phyloP scores from a whole-genome alignment of 2,329 filamentous ascomycete species.

The Pseudogymnoascus sp. region DNA sequence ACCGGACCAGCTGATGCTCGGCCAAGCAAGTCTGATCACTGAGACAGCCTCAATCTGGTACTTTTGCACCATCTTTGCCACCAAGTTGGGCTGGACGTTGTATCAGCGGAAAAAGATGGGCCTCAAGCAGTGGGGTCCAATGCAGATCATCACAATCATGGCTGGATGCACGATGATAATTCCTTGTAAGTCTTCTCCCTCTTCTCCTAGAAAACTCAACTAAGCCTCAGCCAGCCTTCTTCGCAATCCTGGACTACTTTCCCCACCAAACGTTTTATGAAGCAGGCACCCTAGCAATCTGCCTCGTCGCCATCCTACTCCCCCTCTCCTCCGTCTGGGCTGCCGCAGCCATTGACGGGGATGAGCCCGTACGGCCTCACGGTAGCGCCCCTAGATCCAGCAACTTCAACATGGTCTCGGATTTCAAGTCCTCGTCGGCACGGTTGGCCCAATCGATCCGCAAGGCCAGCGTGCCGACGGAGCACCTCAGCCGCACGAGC shows the following conservation, averaged over 20 bases:
- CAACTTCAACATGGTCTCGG: not conserved
- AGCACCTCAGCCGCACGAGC: not conserved
- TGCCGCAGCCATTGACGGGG: conserved; percentile 20
- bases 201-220: conserved; percentile 10
- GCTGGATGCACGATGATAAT: conserved; percentile 58
- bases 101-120: conserved; percentile 46
- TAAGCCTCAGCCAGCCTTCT: conserved; percentile 40
- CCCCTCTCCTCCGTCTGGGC: conserved; percentile 63
- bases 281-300: conserved; percentile 46
- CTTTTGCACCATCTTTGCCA: conserved; percentile 53
- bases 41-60: conserved; percentile 50
- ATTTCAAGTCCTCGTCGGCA: not conserved
- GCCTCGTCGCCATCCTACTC: conserved; percentile 52
- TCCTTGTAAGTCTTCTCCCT: conserved; percentile 41
- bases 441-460: not conserved
- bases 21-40: conserved; percentile 39
- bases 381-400: not conserved
- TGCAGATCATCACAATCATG: conserved; percentile 61
- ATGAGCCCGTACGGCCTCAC: conserved; percentile 8
- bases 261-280: conserved; percentile 36
- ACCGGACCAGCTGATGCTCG: conserved; percentile 26
- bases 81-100: conserved; percentile 52
- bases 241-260: conserved; percentile 49
- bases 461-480: not conserved
- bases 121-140: conserved; percentile 51